Evolutionary conservation across 2,329 filamentous ascomycete genomes (phyloP).

Genomic region (Stemphylium lycopersici): DNA sequence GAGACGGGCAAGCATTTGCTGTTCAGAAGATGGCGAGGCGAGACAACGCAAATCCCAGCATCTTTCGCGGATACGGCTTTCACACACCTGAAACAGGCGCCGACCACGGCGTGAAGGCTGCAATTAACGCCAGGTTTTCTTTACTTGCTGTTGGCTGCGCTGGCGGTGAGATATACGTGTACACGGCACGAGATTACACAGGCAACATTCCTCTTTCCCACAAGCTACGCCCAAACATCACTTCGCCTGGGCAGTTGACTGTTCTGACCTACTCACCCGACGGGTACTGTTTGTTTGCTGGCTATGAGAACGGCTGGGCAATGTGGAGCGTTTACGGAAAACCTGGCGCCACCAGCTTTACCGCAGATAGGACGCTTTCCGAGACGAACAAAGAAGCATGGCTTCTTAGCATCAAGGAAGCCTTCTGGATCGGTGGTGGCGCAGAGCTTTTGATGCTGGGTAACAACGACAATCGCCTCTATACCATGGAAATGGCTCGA

Average conservation of each 20-base stretch:
- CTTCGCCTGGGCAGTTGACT: constrained; percentile 73
- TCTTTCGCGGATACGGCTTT: constrained; percentile 92
- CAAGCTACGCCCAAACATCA: constrained; percentile 72
- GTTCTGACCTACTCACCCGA: constrained; percentile 89
- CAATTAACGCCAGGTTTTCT: constrained; percentile 94
- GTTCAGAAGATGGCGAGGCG: constrained; percentile 68
- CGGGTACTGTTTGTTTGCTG: constrained; percentile 93
- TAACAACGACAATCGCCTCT: constrained; percentile 76
- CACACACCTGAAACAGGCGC: constrained; percentile 69
- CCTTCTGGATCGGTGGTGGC: constrained; percentile 85
- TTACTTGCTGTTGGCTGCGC: constrained; percentile 84
- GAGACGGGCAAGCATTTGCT: constrained; percentile 85
- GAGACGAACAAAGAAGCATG: constrained; percentile 77
- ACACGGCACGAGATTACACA: constrained; percentile 88
- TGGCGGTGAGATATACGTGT: constrained; percentile 83
- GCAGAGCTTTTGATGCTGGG: constrained; percentile 81
- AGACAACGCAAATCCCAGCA: constrained; percentile 62
- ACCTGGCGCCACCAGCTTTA: constrained; percentile 82
- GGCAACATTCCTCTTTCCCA: constrained; percentile 92
- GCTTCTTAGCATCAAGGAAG: constrained; percentile 78
- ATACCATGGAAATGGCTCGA: constrained; percentile 88
- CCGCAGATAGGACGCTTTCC: constrained; percentile 68
- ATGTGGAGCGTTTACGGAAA: constrained; percentile 99
- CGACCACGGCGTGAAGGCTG: constrained; percentile 71
- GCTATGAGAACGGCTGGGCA: constrained; percentile 90